Evolutionary conservation across 1,284 basidiomycete species (phyloP), one percentile per base, ranked within the genome.

Genomic region (Megacollybia platyphylla): DNA sequence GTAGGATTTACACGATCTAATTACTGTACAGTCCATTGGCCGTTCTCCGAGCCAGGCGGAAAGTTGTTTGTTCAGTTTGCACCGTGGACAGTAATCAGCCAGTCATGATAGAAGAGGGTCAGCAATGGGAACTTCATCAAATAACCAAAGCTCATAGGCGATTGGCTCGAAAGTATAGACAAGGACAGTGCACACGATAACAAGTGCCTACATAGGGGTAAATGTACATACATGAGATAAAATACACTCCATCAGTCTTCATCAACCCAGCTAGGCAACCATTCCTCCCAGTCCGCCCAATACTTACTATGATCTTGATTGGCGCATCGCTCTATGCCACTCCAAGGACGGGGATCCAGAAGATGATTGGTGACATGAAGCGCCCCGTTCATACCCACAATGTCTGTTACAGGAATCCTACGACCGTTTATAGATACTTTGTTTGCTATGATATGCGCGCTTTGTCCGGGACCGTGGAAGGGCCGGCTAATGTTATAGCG

Each of bases 21-120:
- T 28, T 26, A 45, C 43, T 41, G 44, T 50, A 35, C 44, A 82
- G 81, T 42, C 85, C 82, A 2, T 58, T 57, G 1, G 65, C 73
- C 13, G 57, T 76, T 7, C 59, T 89, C 1, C 60, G 68, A 40
- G 72, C 75, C 0, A 70, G 80, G 42, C 71, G 63, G 40, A 79
- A 81, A 51, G 53, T 71, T 4, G 59, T 73, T 1, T 97, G 92
- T 57, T 56, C 70, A 1, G 54, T 71, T 1, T 97, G 92, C 55
- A 90, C 88, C 0, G 51, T 55, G 4, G 68, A 88, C 46, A 54
- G 66, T 0, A 57, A 63, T 1, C 62, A 70, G 20, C 91, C 92
- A 0, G 68, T 87, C 43, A 81, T 91, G 70, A 68, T 96, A 9
- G 76, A 84, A 42, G 71, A 76, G 55, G 76, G 75, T 2, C 58